These are phyloP conservation scores for Lentinula edodes DNA, from an alignment of 768 basidiomycete genomes.

Conservation along the genomic window DNA sequence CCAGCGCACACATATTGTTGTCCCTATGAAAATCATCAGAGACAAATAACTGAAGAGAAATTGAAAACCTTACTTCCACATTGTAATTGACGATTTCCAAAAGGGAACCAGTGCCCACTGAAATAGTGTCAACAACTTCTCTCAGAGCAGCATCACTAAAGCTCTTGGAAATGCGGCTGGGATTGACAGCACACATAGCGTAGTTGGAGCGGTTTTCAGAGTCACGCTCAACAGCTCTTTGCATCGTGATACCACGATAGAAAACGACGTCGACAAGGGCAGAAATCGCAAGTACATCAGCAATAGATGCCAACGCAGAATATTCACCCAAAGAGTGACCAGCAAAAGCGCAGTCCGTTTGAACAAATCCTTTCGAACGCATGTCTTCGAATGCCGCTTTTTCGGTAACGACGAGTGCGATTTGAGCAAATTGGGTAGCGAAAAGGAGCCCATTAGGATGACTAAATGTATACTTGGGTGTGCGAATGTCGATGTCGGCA, in stretches of 20 bases:
- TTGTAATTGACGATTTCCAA: constrained; percentile 99
- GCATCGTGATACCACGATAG: constrained; percentile 99
- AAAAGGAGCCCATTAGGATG: constrained; percentile 93
- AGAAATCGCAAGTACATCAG: constrained; percentile 92
- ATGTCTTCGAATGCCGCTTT: constrained; percentile 99
- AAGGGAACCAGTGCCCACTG: constrained; percentile 67
- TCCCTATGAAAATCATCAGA: constrained; percentile 45
- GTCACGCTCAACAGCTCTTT: constrained; percentile 97
- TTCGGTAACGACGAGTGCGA: constrained; percentile 96
- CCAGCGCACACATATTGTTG: constrained; percentile 99
- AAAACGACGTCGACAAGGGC: constrained; percentile 97
- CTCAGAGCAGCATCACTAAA: constrained; percentile 96
- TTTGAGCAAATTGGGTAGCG: constrained; percentile 98
- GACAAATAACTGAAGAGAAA: not conserved
- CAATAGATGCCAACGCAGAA: constrained; percentile 95
- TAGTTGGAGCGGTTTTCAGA: constrained; percentile 90
- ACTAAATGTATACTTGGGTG: constrained; percentile 96
- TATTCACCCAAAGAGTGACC: constrained; percentile 99
- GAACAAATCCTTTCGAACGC: constrained; percentile 93
- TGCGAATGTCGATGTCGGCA: constrained; percentile 90
- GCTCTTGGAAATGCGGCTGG: constrained; percentile 87
- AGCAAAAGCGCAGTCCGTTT: constrained; percentile 88
- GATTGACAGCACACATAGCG: constrained; percentile 99
- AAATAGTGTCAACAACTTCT: constrained; percentile 92
- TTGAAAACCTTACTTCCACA: constrained; percentile 57